phyloP scores from a whole-genome alignment of 805 yeast species.

The Zygotorulaspora danielsina region DNA sequence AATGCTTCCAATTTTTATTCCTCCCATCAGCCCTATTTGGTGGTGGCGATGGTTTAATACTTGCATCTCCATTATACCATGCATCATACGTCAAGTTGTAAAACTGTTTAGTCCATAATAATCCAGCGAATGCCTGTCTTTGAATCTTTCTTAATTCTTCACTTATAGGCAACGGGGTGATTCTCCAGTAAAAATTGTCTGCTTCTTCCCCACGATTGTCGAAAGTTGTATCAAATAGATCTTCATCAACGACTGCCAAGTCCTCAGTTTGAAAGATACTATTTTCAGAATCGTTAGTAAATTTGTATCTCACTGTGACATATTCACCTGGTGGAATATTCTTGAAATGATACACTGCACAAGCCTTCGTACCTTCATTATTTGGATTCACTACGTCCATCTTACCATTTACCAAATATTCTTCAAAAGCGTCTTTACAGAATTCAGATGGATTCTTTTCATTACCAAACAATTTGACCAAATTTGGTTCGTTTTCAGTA shows the following conservation, averaged over 20 bases:
- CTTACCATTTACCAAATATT: slow-evolving; percentile 55
- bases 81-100: slow-evolving; percentile 80
- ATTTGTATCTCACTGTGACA: slow-evolving; percentile 76
- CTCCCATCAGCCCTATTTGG: slow-evolving; percentile 80
- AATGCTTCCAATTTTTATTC: slow-evolving; percentile 82
- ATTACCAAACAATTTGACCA: slow-evolving; percentile 58
- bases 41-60: slow-evolving; percentile 70
- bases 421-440: slow-evolving; percentile 91
- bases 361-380: slow-evolving; percentile 70
- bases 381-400: slow-evolving; percentile 66
- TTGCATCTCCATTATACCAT: slow-evolving; percentile 86
- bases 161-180: slow-evolving; percentile 78
- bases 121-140: slow-evolving; percentile 91
- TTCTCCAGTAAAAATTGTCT: slow-evolving; percentile 86
- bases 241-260: slow-evolving; percentile 56
- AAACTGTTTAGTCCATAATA: slow-evolving; percentile 90
- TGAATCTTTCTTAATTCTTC: slow-evolving; percentile 78
- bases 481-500: slow-evolving; percentile 87
- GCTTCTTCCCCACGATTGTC: slow-evolving; percentile 79
- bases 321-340: slow-evolving; percentile 81
- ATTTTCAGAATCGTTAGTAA: slow-evolving; percentile 41
- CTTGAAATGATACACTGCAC: slow-evolving; percentile 79
- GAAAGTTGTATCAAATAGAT: slow-evolving; percentile 63
- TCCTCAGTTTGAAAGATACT: slow-evolving; percentile 33
- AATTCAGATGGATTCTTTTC: slow-evolving; percentile 51